These are phyloP conservation scores for Suillus discolor DNA, from an alignment of 768 basidiomycete species.

Conservation along the genomic window DNA sequence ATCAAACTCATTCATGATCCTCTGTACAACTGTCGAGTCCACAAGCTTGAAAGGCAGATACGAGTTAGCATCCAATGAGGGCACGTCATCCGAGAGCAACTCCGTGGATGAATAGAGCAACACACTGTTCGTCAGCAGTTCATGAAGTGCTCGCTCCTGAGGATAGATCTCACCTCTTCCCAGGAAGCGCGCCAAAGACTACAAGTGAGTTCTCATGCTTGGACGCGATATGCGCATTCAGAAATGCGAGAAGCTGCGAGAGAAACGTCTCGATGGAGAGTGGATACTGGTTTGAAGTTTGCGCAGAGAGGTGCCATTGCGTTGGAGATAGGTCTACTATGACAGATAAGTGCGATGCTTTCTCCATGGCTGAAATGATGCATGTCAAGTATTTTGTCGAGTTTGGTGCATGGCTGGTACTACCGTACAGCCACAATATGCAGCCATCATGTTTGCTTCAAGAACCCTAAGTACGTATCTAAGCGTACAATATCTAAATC, in stretches of 20 bases:
- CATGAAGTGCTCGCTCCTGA: conserved; percentile 2
- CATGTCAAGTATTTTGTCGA: too few species aligned
- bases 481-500: neutral
- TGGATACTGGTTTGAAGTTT: conserved; percentile 47
- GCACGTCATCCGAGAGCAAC: conserved; percentile 36
- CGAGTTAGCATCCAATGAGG: conserved; percentile 68
- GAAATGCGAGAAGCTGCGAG: conserved; percentile 83
- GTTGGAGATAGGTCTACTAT: conserved; percentile 84
- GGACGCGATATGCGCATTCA: conserved; percentile 91
- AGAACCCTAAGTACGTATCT: too few species aligned
- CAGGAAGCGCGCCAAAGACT: conserved; percentile 87
- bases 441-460: too few species aligned
- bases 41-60: conserved; percentile 85
- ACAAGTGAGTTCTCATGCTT: conserved; percentile 92
- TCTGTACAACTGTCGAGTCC: conserved; percentile 63
- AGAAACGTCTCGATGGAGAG: conserved; percentile 75
- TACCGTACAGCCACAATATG: too few species aligned
- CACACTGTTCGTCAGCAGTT: conserved; percentile 44
- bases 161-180: conserved; percentile 63
- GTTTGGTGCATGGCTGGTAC: too few species aligned
- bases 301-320: conserved; percentile 80
- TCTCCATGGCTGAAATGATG: conserved; percentile 38
- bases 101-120: conserved; percentile 78
- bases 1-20: conserved; percentile 65
- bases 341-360: conserved; percentile 71